Evolutionary conservation across 768 basidiomycete species (phyloP), one percentile per base, ranked within the genome.

Genomic region (Sistotremastrum suecicum): DNA sequence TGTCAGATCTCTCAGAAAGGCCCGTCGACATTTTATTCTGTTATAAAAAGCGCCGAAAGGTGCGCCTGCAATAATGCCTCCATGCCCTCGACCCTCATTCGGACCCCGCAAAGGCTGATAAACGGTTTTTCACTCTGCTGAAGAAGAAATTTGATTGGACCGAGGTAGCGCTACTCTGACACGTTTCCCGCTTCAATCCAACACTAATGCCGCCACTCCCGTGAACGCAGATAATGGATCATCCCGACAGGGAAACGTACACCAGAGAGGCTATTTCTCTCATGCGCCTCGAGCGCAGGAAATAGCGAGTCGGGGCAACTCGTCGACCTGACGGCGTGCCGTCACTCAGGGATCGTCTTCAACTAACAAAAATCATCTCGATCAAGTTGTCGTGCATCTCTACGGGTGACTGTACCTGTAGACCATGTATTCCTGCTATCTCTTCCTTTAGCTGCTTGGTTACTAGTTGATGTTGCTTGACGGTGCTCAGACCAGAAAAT

Each of bases 401-500:
- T 7, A 29, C 11, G n/a, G 10, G 30, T 44, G n/a, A 29, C 2
- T 77, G 46, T 49, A 89, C 94, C 72, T 97, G 92, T 30, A 99
- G 63, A 3, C 95, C 95, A 59, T 99, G 95, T 44, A 97, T 92
- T 8, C 73, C 79, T 55, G 77, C 74, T 41, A 99, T 89, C 59
- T 97, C 95, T 54, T 81, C 67, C 64, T 92, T 91, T 51, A 99
- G 64, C 7, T 74, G 70, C 48, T 87, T 74, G 8, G 83, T 92
- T 36, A 99, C 90, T 31, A 95, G 67, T 48, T 78, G 77, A 62
- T 99, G 95, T 61, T 99, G 95, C 67, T 95, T 92, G 45, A 98
- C 78, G 38, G 78, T 83, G 1, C 85, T 62, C 37, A 98, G 64
- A 6, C 83, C 94, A 52, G 82, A 79, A 71, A 99, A 98, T 1